Evolutionary conservation across 169 alveolate genomes (phyloP).

Genomic region (Eimeria brunetti): DNA sequence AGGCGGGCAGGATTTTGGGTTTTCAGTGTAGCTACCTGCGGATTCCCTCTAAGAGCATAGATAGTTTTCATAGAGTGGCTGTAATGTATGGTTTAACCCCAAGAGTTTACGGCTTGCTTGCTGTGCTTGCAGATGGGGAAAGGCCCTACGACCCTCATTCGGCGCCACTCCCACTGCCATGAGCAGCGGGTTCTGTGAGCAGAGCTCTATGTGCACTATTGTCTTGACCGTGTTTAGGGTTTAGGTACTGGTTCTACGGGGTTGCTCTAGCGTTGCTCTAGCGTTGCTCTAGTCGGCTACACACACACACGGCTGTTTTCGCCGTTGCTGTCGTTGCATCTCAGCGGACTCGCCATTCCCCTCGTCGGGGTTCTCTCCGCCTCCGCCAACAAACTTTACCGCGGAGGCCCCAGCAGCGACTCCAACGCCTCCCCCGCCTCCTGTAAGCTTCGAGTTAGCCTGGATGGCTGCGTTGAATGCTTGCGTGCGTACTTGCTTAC

Average conservation of each 20-base stretch:
- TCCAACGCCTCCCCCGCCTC: slow-evolving; percentile 71
- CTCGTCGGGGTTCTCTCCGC: slow-evolving; percentile 35
- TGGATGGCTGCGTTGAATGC: slow-evolving; percentile 3
- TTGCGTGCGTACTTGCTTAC: neutral
- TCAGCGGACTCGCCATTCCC: slow-evolving; percentile 72
- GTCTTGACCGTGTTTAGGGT: neutral
- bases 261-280: neutral
- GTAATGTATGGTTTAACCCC: neutral
- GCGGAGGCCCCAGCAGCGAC: slow-evolving; percentile 64
- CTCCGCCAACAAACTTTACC: slow-evolving; percentile 31
- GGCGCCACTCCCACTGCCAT: slow-evolving; percentile 45
- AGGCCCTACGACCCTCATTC: slow-evolving; percentile 56
- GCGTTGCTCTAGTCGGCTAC: neutral
- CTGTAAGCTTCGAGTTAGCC: neutral
- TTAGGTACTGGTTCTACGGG: neutral
- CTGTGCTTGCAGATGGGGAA: slow-evolving; percentile 67
- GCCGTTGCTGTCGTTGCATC: neutral
- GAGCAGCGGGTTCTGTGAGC: slow-evolving; percentile 59
- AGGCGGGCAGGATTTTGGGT: slow-evolving; percentile 46
- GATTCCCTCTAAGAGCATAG: neutral
- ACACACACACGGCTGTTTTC: neutral
- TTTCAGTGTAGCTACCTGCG: neutral
- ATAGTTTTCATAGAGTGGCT: neutral
- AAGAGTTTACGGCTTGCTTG: neutral
- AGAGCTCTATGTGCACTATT: neutral